phyloP scores from a whole-genome alignment of 495 filamentous ascomycete species.

The Podospora bellae-mahoneyi region DNA sequence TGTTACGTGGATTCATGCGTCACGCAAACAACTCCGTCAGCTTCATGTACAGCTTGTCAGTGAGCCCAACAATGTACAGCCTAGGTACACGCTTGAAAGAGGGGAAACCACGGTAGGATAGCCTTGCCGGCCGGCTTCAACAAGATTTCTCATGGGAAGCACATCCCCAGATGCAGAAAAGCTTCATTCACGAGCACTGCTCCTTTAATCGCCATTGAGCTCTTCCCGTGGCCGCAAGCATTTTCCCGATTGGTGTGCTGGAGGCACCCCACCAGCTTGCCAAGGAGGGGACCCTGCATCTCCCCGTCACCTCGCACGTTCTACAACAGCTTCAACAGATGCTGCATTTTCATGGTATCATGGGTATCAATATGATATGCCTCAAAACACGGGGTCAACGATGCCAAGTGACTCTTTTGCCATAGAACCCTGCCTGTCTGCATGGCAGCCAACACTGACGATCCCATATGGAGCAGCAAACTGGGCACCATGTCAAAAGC shows the following conservation, averaged over 20 bases:
- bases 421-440: background rate
- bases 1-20: too few species aligned
- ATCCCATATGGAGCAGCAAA: background rate
- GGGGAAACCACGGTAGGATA: background rate
- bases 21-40: too few species aligned
- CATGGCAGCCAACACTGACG: background rate
- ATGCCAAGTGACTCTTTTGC: background rate
- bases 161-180: background rate
- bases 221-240: constrained; percentile 23
- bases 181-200: constrained; percentile 8
- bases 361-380: background rate
- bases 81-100: too few species aligned
- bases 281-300: constrained; percentile 6
- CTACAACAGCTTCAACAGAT: constrained; percentile 1
- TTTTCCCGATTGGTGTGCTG: constrained; percentile 26
- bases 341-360: background rate
- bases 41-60: too few species aligned
- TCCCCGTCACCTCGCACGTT: constrained; percentile 8
- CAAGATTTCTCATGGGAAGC: background rate
- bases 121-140: background rate
- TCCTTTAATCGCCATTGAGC: constrained; percentile 1
- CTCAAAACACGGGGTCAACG: background rate
- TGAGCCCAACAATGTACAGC: too few species aligned
- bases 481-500: constrained; percentile 7
- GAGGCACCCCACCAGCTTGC: constrained; percentile 9